These are phyloP conservation scores for Salix arbutifolia DNA, from an alignment of 345 rosid genomes.

Conservation along the genomic window DNA sequence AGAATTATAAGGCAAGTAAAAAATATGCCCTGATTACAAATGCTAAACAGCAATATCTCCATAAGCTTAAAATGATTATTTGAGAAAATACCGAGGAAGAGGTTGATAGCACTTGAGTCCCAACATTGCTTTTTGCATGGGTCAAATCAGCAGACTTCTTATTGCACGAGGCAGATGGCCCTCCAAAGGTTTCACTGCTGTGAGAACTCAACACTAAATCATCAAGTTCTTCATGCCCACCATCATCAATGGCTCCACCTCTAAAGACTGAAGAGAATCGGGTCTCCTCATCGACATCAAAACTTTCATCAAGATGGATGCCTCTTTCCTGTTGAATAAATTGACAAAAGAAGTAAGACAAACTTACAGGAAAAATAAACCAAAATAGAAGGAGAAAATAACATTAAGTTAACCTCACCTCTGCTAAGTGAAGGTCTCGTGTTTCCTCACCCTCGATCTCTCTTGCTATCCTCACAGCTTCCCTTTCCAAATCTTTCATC, in stretches of 20 bases:
- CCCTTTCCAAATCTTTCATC: conserved; percentile 58
- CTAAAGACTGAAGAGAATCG: conserved; percentile 74
- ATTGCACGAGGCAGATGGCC: conserved; percentile 36
- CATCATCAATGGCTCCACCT: conserved; percentile 54
- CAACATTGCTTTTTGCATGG: conserved; percentile 40
- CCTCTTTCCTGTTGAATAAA: conserved; percentile 77
- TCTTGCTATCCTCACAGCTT: conserved; percentile 78
- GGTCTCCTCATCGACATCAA: conserved; percentile 75
- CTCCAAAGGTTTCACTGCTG: conserved; percentile 62
- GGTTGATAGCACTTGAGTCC: conserved; percentile 39
- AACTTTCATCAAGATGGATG: conserved; percentile 45
- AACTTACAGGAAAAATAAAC: neutral
- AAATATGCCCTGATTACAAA: neutral
- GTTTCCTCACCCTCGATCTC: conserved; percentile 94
- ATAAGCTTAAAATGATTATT: neutral
- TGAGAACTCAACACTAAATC: conserved; percentile 52
- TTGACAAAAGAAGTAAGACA: conserved; percentile 10
- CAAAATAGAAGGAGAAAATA: conserved; percentile 9
- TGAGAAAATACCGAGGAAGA: conserved; percentile 43
- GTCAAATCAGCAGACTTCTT: conserved; percentile 35
- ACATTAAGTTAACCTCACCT: conserved; percentile 42
- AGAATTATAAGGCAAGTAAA: neutral
- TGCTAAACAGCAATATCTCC: neutral
- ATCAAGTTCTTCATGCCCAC: conserved; percentile 72
- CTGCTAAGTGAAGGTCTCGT: conserved; percentile 82